These are phyloP conservation scores for Solanum ossicruentum DNA, from an alignment of 257 asterid species.

Conservation along the genomic window DNA sequence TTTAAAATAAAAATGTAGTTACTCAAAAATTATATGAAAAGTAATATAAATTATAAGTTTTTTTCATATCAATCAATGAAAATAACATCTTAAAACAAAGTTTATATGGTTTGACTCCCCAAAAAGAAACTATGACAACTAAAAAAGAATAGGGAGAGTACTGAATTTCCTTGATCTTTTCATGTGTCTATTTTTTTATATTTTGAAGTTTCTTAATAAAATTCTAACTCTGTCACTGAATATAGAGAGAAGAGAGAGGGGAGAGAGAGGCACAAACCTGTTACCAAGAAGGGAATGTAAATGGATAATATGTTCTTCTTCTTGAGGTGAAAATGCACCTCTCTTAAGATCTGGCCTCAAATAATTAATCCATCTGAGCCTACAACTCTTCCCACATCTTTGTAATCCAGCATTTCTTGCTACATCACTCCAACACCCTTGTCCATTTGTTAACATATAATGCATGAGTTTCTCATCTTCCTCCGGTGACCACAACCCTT, in stretches of 20 bases:
- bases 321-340: constrained; percentile 50
- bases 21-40: too few relatives aligned
- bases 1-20: too few relatives aligned
- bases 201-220: too few relatives aligned
- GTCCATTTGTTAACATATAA: constrained; percentile 47
- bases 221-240: too few relatives aligned
- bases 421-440: constrained; percentile 56
- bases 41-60: too few relatives aligned
- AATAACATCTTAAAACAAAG: too few relatives aligned
- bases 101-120: too few relatives aligned
- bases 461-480: constrained; percentile 45
- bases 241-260: not conserved
- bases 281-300: constrained; percentile 56
- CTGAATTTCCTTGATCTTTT: not conserved
- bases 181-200: too few relatives aligned
- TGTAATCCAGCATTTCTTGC: constrained; percentile 49
- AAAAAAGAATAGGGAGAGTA: too few relatives aligned
- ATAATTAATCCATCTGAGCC: constrained; percentile 52
- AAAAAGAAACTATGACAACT: too few relatives aligned
- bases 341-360: constrained; percentile 52
- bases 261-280: constrained; percentile 15
- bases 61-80: too few relatives aligned
- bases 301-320: constrained; percentile 46
- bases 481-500: constrained; percentile 59
- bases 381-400: constrained; percentile 52